These are phyloP conservation scores for Chlorophyllum brunneum DNA, from an alignment of 768 basidiomycete species.

Conservation along the genomic window DNA sequence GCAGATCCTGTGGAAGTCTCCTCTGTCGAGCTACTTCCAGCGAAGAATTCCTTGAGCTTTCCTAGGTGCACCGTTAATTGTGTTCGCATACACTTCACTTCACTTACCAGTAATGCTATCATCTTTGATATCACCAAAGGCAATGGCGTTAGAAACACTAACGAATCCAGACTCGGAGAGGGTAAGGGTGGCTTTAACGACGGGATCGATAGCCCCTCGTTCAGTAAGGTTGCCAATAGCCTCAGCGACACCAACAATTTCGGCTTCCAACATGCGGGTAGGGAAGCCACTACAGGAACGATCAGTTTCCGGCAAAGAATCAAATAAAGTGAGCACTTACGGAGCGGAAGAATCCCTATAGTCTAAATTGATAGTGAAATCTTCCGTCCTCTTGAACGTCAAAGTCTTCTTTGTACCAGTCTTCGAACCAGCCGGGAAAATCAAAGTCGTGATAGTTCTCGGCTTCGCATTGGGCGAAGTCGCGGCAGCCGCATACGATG, in stretches of 20 bases:
- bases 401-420: slow-evolving; percentile 81
- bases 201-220: slow-evolving; percentile 73
- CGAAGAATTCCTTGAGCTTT: slow-evolving; percentile 87
- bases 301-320: slow-evolving; percentile 7
- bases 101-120: slow-evolving; percentile 67
- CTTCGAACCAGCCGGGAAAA: slow-evolving; percentile 80
- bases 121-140: slow-evolving; percentile 78
- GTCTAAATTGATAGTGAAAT: slow-evolving; percentile 74
- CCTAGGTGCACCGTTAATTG: slow-evolving; percentile 28
- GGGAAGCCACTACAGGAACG: slow-evolving; percentile 55
- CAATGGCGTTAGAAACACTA: slow-evolving; percentile 73
- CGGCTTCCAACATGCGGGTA: slow-evolving; percentile 67
- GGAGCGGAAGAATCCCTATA: slow-evolving; percentile 65
- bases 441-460: slow-evolving; percentile 67
- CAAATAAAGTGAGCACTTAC: slow-evolving; percentile 36
- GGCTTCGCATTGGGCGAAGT: slow-evolving; percentile 45
- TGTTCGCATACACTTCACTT: slow-evolving; percentile 10
- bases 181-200: slow-evolving; percentile 80
- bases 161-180: slow-evolving; percentile 88
- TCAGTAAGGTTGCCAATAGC: slow-evolving; percentile 84
- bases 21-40: slow-evolving; percentile 42
- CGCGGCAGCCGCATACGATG: slow-evolving; percentile 67
- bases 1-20: slow-evolving; percentile 37
- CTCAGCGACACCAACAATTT: slow-evolving; percentile 67
- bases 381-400: slow-evolving; percentile 80